Evolutionary conservation across 164 flowering plant genomes (phyloP).

Genomic region (Magnolia officinalis): DNA sequence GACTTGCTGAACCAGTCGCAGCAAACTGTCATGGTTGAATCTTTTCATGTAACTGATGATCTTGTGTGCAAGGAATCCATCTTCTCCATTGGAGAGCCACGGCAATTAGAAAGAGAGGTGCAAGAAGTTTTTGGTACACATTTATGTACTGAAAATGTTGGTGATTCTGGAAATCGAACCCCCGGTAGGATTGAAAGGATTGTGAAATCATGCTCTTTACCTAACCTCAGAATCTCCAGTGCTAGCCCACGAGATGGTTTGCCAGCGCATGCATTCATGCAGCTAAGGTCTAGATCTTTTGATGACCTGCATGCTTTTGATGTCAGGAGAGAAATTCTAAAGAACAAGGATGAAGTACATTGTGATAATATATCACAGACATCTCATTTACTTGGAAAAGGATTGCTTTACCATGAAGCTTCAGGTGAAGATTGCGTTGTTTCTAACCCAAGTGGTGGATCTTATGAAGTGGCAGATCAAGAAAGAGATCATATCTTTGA

Average conservation of each 20-base stretch:
- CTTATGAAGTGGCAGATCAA: constrained; percentile 22
- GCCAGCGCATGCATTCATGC: constrained; percentile 8
- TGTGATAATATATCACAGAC: constrained; percentile 1
- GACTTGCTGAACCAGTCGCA: constrained; percentile 19
- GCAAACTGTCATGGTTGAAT: constrained; percentile 28
- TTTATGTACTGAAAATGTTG: constrained; percentile 31
- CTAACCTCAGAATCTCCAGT: constrained; percentile 30
- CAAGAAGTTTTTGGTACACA: constrained; percentile 29
- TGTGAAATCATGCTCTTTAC: constrained; percentile 52
- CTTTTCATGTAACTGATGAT: constrained; percentile 33
- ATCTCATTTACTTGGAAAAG: constrained; percentile 2
- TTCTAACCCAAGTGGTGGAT: constrained; percentile 14
- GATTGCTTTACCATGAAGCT: background rate
- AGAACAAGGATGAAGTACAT: constrained; percentile 19
- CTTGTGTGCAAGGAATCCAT: constrained; percentile 30
- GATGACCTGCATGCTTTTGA: constrained; percentile 42
- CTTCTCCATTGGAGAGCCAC: constrained; percentile 50
- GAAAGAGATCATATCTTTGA: constrained; percentile 19
- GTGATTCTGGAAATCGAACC: constrained; percentile 31
- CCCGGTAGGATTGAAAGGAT: constrained; percentile 39
- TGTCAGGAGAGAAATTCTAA: constrained; percentile 23
- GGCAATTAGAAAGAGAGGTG: constrained; percentile 40
- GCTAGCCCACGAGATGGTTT: constrained; percentile 22
- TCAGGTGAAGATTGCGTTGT: constrained; percentile 11
- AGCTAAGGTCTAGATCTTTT: constrained; percentile 42